A percentile compares a stretch with the other conserved stretches of the same genome.
phyloP scores from a whole-genome alignment of 2,329 filamentous ascomycete genomes.

The Lecanosticta acicola region DNA sequence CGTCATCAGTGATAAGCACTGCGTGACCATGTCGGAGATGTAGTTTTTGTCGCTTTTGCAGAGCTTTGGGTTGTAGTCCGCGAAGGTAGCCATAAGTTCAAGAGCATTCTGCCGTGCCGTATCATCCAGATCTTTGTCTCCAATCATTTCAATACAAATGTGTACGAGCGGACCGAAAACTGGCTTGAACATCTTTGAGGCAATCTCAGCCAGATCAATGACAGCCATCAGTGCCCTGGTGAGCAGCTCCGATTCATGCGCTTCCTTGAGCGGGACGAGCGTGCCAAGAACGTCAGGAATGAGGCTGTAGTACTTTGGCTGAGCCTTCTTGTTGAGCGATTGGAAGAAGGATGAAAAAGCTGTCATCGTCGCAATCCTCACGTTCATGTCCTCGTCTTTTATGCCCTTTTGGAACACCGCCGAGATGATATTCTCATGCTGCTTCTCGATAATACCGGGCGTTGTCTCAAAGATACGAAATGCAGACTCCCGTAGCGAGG shows the following conservation, averaged over 20 bases:
- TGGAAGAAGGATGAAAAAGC: constrained; percentile 96
- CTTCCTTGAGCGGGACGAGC: constrained; percentile 86
- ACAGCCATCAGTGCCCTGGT: constrained; percentile 84
- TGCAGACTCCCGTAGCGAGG: constrained; percentile 81
- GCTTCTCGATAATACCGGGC: constrained; percentile 89
- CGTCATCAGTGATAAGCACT: constrained; percentile 96
- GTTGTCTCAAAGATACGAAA: constrained; percentile 95
- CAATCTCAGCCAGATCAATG: constrained; percentile 90
- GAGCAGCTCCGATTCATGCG: constrained; percentile 82
- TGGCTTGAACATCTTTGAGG: constrained; percentile 93
- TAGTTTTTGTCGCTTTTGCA: constrained; percentile 92
- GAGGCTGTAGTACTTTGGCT: constrained; percentile 79
- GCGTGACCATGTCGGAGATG: constrained; percentile 94
- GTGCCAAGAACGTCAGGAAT: constrained; percentile 92
- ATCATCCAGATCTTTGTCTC: constrained; percentile 90
- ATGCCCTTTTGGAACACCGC: constrained; percentile 87
- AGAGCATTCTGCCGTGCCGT: constrained; percentile 88
- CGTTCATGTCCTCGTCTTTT: constrained; percentile 78
- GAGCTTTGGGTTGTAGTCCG: constrained; percentile 88
- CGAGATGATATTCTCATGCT: constrained; percentile 86
- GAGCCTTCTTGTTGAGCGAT: constrained; percentile 78
- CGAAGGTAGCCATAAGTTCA: constrained; percentile 96
- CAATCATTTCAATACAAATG: constrained; percentile 88
- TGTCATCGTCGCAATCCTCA: constrained; percentile 90
- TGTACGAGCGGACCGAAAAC: constrained; percentile 90